Evolutionary conservation across 768 basidiomycete genomes (phyloP).

Genomic region (Leccinellum albellum): DNA sequence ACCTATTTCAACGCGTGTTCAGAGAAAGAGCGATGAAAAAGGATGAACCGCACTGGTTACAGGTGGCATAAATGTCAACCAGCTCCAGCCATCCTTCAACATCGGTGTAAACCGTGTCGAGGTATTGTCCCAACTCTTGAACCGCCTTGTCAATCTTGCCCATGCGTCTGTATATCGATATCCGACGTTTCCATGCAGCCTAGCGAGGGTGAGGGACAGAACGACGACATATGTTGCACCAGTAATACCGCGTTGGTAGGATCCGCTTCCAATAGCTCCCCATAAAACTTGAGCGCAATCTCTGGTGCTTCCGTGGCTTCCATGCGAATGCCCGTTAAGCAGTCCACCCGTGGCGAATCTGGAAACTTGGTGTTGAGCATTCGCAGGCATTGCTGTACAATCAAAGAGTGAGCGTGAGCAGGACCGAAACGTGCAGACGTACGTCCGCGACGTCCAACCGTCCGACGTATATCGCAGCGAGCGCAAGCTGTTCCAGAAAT

Average conservation of each 20-base stretch:
- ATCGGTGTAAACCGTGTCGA: slow-evolving; percentile 88
- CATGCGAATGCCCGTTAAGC: slow-evolving; percentile 73
- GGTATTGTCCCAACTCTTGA: slow-evolving; percentile 63
- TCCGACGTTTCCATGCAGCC: slow-evolving; percentile 79
- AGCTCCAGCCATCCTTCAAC: slow-evolving; percentile 87
- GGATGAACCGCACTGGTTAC: slow-evolving; percentile 58
- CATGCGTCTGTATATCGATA: slow-evolving; percentile 62
- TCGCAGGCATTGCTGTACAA: slow-evolving; percentile 38
- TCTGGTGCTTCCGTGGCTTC: slow-evolving; percentile 62
- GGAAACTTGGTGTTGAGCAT: slow-evolving; percentile 67
- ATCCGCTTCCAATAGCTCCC: slow-evolving; percentile 56
- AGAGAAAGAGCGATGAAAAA: background rate
- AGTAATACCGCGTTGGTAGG: slow-evolving; percentile 67
- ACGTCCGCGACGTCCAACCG: slow-evolving; percentile 74
- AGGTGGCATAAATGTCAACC: slow-evolving; percentile 71
- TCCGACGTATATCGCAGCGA: slow-evolving; percentile 77
- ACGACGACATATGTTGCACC: background rate
- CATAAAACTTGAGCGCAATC: slow-evolving; percentile 60
- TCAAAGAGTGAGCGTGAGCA: background rate
- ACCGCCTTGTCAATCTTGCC: slow-evolving; percentile 66
- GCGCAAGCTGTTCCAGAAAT: slow-evolving; percentile 73
- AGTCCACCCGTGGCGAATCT: slow-evolving; percentile 73
- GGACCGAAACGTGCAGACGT: slow-evolving; percentile 23
- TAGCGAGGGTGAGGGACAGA: background rate
- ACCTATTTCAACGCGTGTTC: slow-evolving; percentile 43